These are phyloP conservation scores for Citrus maxima DNA, from an alignment of 345 rosid species.

Conservation along the genomic window DNA sequence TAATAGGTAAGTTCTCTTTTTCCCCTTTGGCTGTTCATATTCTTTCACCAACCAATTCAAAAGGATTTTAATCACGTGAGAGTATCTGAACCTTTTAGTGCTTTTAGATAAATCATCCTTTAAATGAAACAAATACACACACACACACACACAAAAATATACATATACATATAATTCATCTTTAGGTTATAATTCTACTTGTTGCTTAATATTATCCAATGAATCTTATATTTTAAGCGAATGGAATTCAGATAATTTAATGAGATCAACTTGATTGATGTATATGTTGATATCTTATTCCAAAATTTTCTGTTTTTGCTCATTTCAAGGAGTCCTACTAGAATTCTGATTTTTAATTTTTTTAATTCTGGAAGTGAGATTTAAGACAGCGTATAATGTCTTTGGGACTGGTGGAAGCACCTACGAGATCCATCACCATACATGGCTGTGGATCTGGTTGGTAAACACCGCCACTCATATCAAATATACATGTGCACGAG, in stretches of 20 bases:
- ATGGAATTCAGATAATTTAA: not conserved
- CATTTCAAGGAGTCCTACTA: not conserved
- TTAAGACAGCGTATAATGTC: not conserved
- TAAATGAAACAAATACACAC: no score
- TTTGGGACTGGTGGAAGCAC: not conserved
- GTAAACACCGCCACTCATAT: not conserved
- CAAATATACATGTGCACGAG: not conserved
- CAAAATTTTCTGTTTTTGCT: not conserved
- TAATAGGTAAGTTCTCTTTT: slow-evolving; percentile 61
- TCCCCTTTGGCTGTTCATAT: not conserved
- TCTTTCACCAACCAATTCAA: not conserved
- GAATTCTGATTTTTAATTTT: not conserved
- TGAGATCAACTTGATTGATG: not conserved
- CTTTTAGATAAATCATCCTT: not conserved
- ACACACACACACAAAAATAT: no score
- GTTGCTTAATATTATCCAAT: not conserved
- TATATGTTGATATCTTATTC: not conserved
- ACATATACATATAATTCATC: no score
- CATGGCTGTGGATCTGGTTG: not conserved
- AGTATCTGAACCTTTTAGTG: not conserved
- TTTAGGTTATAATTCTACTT: not conserved
- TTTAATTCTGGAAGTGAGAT: not conserved
- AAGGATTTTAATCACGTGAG: not conserved
- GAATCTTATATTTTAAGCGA: not conserved
- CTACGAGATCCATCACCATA: not conserved